Conservation (phyloP, 805 yeast genomes). For the Scheffersomyces amazonensis region DNA sequence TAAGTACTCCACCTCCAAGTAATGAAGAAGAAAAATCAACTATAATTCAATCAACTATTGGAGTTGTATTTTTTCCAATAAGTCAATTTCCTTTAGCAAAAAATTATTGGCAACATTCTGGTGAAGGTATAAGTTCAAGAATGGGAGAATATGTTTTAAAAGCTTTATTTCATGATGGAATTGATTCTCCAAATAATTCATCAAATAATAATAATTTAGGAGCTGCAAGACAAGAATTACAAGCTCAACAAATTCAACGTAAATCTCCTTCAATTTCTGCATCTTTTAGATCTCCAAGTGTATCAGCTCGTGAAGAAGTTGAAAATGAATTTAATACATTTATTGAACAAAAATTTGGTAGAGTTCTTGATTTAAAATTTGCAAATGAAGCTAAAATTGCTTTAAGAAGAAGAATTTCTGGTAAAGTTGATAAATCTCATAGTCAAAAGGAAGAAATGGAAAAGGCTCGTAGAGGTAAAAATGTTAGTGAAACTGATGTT, state of each 20-base stretch:
- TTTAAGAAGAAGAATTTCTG: slow-evolving; percentile 71
- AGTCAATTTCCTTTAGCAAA: slow-evolving; percentile 63
- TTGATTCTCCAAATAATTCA: not conserved
- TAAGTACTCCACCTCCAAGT: slow-evolving; percentile 67
- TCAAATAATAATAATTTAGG: slow-evolving; percentile 1
- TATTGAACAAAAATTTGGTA: slow-evolving; percentile 87
- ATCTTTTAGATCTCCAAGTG: slow-evolving; percentile 18
- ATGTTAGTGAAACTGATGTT: slow-evolving; percentile 59
- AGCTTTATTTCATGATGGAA: slow-evolving; percentile 41
- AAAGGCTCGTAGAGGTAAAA: slow-evolving; percentile 24
- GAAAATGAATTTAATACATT: slow-evolving; percentile 60
- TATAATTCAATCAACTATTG: slow-evolving; percentile 65
- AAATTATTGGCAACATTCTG: slow-evolving; percentile 95
- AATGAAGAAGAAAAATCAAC: slow-evolving; percentile 56
- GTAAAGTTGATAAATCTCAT: slow-evolving; percentile 48
- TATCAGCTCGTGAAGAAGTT: slow-evolving; percentile 22
- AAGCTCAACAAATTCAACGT: slow-evolving; percentile 28
- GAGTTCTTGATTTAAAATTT: slow-evolving; percentile 76
- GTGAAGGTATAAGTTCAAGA: slow-evolving; percentile 93
- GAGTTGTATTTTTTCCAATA: slow-evolving; percentile 74
- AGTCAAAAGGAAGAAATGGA: slow-evolving; percentile 24
- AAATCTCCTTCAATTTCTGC: slow-evolving; percentile 32
- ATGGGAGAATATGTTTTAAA: slow-evolving; percentile 79
- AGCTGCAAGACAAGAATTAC: slow-evolving; percentile 30
- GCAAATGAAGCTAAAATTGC: slow-evolving; percentile 75